Percentiles rank a stretch among this genome's conserved stretches.
Conservation (phyloP, 208 protist genomes). For the Strigomonas culicis region DNA sequence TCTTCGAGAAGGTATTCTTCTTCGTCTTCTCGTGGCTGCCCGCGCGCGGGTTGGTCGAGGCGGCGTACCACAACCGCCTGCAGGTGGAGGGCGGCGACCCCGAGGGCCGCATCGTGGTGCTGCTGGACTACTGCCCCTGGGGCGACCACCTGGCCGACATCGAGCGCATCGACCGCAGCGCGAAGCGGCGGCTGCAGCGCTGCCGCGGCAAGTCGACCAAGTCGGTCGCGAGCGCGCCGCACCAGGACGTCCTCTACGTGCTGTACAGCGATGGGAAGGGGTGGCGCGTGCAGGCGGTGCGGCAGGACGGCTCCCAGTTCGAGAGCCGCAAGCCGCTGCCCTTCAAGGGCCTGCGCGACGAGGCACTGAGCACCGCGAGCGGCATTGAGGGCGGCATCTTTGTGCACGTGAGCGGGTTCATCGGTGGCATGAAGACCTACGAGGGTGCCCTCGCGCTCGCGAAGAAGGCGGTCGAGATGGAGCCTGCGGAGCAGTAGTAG, state of each 20-base stretch:
- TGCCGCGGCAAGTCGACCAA: background rate
- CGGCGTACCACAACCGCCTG: conserved; percentile 49
- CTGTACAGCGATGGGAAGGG: conserved; percentile 85
- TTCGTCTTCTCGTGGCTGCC: conserved; percentile 91
- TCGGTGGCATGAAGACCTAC: conserved; percentile 93
- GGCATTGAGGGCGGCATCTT: conserved; percentile 93
- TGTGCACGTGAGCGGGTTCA: conserved; percentile 95
- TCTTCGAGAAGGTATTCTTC: conserved; percentile 80
- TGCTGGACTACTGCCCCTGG: conserved; percentile 89
- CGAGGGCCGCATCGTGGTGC: conserved; percentile 79
- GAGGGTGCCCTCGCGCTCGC: conserved; percentile 93
- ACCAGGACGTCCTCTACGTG: conserved; percentile 69
- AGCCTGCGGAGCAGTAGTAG: too few relatives aligned
- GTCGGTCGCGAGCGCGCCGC: background rate
- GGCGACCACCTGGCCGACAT: conserved; percentile 92
- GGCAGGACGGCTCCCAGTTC: conserved; percentile 64
- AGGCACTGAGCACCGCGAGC: conserved; percentile 67
- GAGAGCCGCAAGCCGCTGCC: conserved; percentile 82
- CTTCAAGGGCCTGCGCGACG: conserved; percentile 93
- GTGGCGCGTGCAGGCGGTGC: conserved; percentile 93
- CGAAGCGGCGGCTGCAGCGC: conserved; percentile 9
- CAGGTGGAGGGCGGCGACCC: conserved; percentile 43
- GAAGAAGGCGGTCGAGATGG: conserved; percentile 49
- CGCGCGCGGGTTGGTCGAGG: conserved; percentile 77
- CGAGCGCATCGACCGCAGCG: conserved; percentile 63